A percentile compares a stretch with the other conserved stretches of the same genome.
Conservation (phyloP, 2,329 filamentous ascomycete genomes). For the Aspergillus pseudoglaucus region DNA sequence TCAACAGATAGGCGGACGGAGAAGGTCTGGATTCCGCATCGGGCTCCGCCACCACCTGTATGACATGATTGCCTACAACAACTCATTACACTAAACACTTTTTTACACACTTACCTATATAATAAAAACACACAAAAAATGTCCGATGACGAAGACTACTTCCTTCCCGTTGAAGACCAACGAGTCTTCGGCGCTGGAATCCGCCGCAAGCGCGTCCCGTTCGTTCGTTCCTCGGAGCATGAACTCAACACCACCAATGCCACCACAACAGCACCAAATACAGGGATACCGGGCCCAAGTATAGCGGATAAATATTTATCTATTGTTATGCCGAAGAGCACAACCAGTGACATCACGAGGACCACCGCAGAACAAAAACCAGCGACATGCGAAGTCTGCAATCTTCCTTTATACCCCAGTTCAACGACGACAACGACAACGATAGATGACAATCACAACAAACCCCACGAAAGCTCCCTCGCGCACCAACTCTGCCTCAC, state of each 20-base stretch:
- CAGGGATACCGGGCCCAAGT: conserved; percentile 14
- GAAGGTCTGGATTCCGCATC: conserved; percentile 2
- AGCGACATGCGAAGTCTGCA: conserved; percentile 51
- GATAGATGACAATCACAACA: background rate
- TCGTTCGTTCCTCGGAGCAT: conserved; percentile 48
- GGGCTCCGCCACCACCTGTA: conserved; percentile 18
- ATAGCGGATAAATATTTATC: conserved; percentile 41
- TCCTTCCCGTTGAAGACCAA: conserved; percentile 52
- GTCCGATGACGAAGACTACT: conserved; percentile 51
- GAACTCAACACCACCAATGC: conserved; percentile 25
- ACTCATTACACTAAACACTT: too few relatives aligned
- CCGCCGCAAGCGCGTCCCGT: conserved; percentile 54
- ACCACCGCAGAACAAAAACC: background rate
- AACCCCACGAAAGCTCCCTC: conserved; percentile 44
- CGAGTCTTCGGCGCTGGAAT: conserved; percentile 58
- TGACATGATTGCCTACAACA: conserved; percentile 1
- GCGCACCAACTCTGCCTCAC: conserved; percentile 52
- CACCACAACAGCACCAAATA: conserved; percentile 12
- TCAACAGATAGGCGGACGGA: background rate
- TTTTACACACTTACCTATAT: background rate
- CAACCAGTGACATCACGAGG: background rate
- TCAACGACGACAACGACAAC: conserved; percentile 13
- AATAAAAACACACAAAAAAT: background rate
- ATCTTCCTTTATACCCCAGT: conserved; percentile 44
- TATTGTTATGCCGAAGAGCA: conserved; percentile 35